Percentiles rank a stretch among this genome's conserved stretches.
phyloP scores from a whole-genome alignment of 192 early-diverging fungal genomes.

The Diversispora epigaea region DNA sequence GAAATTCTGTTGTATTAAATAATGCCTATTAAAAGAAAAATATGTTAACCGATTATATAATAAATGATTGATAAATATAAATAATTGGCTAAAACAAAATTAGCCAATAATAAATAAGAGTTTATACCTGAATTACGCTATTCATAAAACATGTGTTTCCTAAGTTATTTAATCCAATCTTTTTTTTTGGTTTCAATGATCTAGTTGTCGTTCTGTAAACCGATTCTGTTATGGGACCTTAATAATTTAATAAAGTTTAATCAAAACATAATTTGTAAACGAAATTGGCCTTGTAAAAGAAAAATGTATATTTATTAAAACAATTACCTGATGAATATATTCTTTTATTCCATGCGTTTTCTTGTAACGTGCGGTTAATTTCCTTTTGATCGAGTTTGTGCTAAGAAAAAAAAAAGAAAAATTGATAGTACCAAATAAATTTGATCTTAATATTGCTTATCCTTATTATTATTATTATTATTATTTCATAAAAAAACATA shows the following conservation, averaged over 20 bases:
- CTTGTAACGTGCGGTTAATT: background rate
- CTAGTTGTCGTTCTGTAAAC: background rate
- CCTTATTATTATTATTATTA: no score
- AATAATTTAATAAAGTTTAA: background rate
- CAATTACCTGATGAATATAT: background rate
- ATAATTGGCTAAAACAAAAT: background rate
- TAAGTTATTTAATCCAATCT: slow-evolving; percentile 69
- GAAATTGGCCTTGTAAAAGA: background rate
- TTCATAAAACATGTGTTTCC: slow-evolving; percentile 93
- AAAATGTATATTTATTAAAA: background rate
- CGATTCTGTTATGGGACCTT: background rate
- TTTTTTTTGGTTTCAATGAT: background rate
- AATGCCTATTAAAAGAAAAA: slow-evolving; percentile 1
- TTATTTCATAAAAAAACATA: no score
- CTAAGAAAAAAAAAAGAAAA: background rate
- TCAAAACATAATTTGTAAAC: background rate
- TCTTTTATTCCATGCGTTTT: background rate
- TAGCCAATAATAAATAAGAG: background rate
- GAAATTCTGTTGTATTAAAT: slow-evolving; percentile 23
- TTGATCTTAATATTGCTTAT: no score
- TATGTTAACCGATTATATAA: background rate
- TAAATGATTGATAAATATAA: background rate
- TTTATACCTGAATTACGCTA: slow-evolving; percentile 66
- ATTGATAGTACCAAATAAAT: background rate
- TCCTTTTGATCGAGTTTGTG: background rate